phyloP scores from a whole-genome alignment of 345 rosid genomes.

The Boechera divaricarpa region DNA sequence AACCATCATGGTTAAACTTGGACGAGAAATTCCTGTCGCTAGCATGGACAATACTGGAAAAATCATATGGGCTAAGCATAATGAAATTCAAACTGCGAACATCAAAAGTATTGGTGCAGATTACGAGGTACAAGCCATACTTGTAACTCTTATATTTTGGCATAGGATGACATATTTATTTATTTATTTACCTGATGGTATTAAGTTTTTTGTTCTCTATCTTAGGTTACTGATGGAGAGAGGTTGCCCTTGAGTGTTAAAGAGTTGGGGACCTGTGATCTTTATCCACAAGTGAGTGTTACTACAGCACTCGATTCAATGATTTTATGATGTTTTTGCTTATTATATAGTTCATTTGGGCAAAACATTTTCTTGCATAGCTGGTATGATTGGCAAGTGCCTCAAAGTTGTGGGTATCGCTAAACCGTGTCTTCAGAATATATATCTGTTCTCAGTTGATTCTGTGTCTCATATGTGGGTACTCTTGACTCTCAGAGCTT shows the following conservation, averaged over 20 bases:
- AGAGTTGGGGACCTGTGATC: slow-evolving; percentile 99
- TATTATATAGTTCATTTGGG: slow-evolving; percentile 16
- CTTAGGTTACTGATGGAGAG: slow-evolving; percentile 96
- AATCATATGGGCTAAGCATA: slow-evolving; percentile 99
- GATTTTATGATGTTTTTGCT: slow-evolving; percentile 20
- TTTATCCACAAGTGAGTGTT: slow-evolving; percentile 93
- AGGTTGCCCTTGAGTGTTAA: slow-evolving; percentile 96
- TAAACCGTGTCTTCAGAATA: slow-evolving; percentile 23
- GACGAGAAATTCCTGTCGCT: slow-evolving; percentile 97
- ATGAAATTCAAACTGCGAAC: slow-evolving; percentile 98
- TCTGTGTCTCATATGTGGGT: slow-evolving; percentile 39
- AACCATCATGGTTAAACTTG: slow-evolving; percentile 98
- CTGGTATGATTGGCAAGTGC: slow-evolving; percentile 32
- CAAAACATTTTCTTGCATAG: slow-evolving; percentile 1
- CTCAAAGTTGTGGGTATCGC: slow-evolving; percentile 14
- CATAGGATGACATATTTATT: slow-evolving; percentile 11
- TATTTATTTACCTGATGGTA: slow-evolving; percentile 36
- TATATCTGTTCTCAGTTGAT: slow-evolving; percentile 13
- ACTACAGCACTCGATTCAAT: slow-evolving; percentile 29
- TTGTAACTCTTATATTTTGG: slow-evolving; percentile 29
- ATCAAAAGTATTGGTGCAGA: slow-evolving; percentile 97
- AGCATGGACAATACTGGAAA: slow-evolving; percentile 99
- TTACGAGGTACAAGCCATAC: slow-evolving; percentile 71
- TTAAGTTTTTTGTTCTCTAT: slow-evolving; percentile 31
- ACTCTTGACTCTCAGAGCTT: slow-evolving; percentile 63